Conservation (phyloP, 1,284 basidiomycete species). For the Apiotrichum gamsii region DNA sequence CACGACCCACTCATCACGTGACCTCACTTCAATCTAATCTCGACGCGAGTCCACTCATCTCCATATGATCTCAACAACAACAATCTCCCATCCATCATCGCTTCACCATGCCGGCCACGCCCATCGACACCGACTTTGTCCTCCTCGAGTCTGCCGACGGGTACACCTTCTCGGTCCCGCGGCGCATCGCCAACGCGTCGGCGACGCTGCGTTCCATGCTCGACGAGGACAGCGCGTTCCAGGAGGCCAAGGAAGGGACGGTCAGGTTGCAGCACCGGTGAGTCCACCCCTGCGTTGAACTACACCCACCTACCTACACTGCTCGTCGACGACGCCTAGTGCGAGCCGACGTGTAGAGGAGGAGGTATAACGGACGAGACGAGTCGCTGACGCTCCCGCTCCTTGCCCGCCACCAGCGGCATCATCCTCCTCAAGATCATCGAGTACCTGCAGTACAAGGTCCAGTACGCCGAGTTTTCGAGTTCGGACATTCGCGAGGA, state of each 20-base stretch:
- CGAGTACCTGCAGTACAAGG: conserved; percentile 55
- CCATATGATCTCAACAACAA: too few species aligned
- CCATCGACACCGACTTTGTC: conserved; percentile 33
- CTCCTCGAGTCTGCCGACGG: conserved; percentile 44
- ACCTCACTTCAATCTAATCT: too few species aligned
- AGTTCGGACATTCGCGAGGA: conserved; percentile 51
- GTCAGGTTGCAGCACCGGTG: conserved; percentile 47
- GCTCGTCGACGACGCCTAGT: too few species aligned
- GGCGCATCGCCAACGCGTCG: conserved; percentile 41
- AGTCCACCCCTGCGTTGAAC: neutral
- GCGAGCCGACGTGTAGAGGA: too few species aligned
- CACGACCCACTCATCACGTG: too few species aligned
- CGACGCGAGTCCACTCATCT: too few species aligned
- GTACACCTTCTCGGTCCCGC: conserved; percentile 43
- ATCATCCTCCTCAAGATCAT: conserved; percentile 55
- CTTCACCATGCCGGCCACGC: neutral
- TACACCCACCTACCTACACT: too few species aligned
- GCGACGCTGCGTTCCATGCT: conserved; percentile 45
- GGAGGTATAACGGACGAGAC: too few species aligned
- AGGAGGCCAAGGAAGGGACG: conserved; percentile 45
- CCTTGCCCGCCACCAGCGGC: conserved; percentile 38
- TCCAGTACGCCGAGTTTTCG: conserved; percentile 48
- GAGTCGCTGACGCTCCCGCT: too few species aligned
- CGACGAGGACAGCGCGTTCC: conserved; percentile 47
- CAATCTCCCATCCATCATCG: too few species aligned